Evolutionary conservation across 768 basidiomycete genomes (phyloP).

Genomic region (Agaricus bisporus): DNA sequence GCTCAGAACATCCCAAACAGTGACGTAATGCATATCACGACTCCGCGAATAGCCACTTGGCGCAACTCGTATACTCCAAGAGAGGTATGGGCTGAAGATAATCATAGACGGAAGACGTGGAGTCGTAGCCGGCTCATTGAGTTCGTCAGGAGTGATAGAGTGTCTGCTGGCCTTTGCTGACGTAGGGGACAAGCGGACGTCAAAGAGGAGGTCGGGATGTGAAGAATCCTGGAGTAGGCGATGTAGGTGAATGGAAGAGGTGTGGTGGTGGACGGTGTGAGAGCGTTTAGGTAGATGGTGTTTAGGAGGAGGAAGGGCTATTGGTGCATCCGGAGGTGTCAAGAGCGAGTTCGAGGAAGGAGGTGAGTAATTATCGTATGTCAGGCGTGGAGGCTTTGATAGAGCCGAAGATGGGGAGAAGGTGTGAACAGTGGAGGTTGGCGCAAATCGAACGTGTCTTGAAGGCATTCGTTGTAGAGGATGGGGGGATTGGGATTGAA

Average conservation of each 20-base stretch:
- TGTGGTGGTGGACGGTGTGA: neutral
- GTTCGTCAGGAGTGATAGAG: neutral
- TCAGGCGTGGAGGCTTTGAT: neutral
- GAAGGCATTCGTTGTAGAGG: neutral
- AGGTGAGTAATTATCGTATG: neutral
- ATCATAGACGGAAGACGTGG: neutral
- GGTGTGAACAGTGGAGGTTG: conserved; percentile 1
- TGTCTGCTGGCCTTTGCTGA: neutral
- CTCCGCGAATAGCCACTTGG: conserved; percentile 6
- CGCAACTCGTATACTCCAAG: conserved; percentile 4
- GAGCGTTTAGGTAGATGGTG: neutral
- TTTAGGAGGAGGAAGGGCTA: neutral
- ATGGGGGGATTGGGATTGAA: neutral
- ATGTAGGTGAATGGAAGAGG: neutral
- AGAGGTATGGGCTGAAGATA: conserved; percentile 1
- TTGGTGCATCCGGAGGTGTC: conserved; percentile 1
- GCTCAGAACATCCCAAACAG: conserved; percentile 7
- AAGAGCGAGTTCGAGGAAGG: conserved; percentile 4
- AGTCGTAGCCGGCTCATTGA: conserved; percentile 3
- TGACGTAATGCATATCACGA: neutral
- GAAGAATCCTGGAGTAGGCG: neutral
- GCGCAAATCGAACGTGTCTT: conserved; percentile 6
- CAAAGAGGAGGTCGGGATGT: conserved; percentile 2
- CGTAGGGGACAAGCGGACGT: neutral
- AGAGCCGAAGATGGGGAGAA: neutral